A percentile compares a stretch with the other conserved stretches of the same genome.
Evolutionary conservation across 495 filamentous ascomycete genomes (phyloP).

Genomic region (Talaromyces liani): DNA sequence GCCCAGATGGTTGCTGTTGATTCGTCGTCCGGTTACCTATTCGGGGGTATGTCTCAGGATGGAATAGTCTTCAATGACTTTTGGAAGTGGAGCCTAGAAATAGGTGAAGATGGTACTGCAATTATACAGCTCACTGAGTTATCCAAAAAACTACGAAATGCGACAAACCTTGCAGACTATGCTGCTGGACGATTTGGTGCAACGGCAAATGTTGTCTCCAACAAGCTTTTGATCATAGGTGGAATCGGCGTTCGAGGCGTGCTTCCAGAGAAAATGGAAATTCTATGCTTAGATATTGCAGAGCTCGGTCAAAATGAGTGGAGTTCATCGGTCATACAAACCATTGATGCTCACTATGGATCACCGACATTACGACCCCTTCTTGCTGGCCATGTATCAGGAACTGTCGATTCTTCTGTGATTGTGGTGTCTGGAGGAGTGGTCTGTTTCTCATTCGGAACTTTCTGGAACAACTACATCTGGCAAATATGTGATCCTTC

Average conservation of each 20-base stretch:
- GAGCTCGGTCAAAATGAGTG: slow-evolving; percentile 8
- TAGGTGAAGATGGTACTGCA: slow-evolving; percentile 17
- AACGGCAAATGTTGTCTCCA: slow-evolving; percentile 23
- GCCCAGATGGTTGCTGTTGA: slow-evolving; percentile 38
- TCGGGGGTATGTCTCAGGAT: slow-evolving; percentile 58
- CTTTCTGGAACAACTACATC: slow-evolving; percentile 60
- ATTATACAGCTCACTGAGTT: slow-evolving; percentile 20
- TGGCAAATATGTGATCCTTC: slow-evolving; percentile 30
- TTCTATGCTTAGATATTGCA: slow-evolving; percentile 25
- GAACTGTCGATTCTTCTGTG: slow-evolving; percentile 36
- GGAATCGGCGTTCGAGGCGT: slow-evolving; percentile 30
- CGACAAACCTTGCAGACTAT: slow-evolving; percentile 16
- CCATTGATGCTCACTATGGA: slow-evolving; percentile 16
- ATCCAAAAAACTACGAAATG: slow-evolving; percentile 16
- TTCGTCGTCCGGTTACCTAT: slow-evolving; percentile 46
- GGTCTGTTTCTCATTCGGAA: slow-evolving; percentile 84
- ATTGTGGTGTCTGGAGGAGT: slow-evolving; percentile 72
- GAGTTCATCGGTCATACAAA: slow-evolving; percentile 10
- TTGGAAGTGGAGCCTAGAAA: slow-evolving; percentile 47
- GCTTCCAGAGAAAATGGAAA: slow-evolving; percentile 25
- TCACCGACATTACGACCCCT: slow-evolving; percentile 43
- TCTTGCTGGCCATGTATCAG: slow-evolving; percentile 57
- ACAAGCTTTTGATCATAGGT: slow-evolving; percentile 33
- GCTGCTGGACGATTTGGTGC: slow-evolving; percentile 24
- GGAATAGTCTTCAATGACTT: slow-evolving; percentile 51